phyloP scores from a whole-genome alignment of 345 rosid species.

The Carallia brachiata region DNA sequence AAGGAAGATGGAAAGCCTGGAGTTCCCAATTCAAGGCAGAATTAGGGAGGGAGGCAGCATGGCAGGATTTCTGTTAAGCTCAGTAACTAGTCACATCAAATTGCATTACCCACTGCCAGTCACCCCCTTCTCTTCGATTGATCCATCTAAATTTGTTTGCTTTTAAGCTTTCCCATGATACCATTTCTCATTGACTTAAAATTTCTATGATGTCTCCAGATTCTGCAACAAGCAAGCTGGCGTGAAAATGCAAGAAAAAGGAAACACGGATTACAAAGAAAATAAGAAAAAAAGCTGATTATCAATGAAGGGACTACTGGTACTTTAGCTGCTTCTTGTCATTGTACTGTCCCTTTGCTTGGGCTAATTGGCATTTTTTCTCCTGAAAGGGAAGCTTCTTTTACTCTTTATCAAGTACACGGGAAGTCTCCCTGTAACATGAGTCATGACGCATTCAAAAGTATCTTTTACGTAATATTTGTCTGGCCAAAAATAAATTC shows the following conservation, averaged over 20 bases:
- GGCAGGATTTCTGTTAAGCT: constrained; percentile 25
- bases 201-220: constrained; percentile 18
- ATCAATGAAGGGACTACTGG: background rate
- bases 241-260: constrained; percentile 15
- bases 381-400: constrained; percentile 51
- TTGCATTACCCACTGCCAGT: background rate
- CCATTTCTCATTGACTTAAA: no score
- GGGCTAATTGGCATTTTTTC: no score
- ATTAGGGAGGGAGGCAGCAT: constrained; percentile 8
- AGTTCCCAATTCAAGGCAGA: constrained; percentile 14
- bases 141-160: no score
- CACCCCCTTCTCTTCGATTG: background rate
- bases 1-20: constrained; percentile 10
- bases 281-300: background rate
- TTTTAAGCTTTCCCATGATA: no score
- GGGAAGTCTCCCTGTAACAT: constrained; percentile 16
- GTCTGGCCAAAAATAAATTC: background rate
- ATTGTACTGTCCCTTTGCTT: constrained; percentile 18
- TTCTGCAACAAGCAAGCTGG: constrained; percentile 26
- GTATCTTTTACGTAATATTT: background rate
- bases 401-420: constrained; percentile 46
- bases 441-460: background rate
- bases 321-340: constrained; percentile 21
- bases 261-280: background rate
- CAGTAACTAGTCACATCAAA: constrained; percentile 47